phyloP scores from a whole-genome alignment of 352 stramenopile species.

The Pythium apleroticum region DNA sequence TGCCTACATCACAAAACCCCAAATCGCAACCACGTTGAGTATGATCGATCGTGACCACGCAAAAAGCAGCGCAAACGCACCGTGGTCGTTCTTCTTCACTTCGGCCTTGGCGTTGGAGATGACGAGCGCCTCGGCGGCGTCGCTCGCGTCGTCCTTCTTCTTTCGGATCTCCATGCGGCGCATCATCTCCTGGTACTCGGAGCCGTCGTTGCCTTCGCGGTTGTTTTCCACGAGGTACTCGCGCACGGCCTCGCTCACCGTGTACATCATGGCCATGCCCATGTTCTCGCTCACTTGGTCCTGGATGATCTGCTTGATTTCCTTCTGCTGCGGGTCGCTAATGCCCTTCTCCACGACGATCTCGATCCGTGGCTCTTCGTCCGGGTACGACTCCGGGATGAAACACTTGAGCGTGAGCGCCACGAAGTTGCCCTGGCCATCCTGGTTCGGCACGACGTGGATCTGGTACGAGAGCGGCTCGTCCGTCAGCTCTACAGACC shows the following conservation, averaged over 20 bases:
- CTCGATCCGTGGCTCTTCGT: slow-evolving; percentile 70
- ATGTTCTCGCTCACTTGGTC: slow-evolving; percentile 78
- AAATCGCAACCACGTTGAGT: background rate
- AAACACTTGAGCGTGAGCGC: slow-evolving; percentile 69
- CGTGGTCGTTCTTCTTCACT: slow-evolving; percentile 27
- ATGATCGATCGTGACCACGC: background rate
- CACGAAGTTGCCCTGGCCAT: slow-evolving; percentile 83
- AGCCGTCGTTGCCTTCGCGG: slow-evolving; percentile 81
- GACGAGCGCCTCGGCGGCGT: slow-evolving; percentile 40
- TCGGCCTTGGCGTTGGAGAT: slow-evolving; percentile 9
- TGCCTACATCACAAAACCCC: slow-evolving; percentile 33
- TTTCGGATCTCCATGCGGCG: slow-evolving; percentile 77
- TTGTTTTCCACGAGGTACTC: slow-evolving; percentile 91
- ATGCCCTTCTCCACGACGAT: slow-evolving; percentile 78
- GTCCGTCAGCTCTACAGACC: slow-evolving; percentile 69
- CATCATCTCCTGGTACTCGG: slow-evolving; percentile 89
- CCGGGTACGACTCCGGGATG: slow-evolving; percentile 80
- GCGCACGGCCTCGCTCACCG: slow-evolving; percentile 73
- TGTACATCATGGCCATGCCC: slow-evolving; percentile 89
- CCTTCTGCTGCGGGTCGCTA: slow-evolving; percentile 75
- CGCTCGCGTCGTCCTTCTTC: slow-evolving; percentile 75
- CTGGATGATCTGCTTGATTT: slow-evolving; percentile 63
- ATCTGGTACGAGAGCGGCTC: slow-evolving; percentile 73
- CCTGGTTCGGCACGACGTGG: slow-evolving; percentile 82
- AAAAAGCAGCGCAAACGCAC: background rate